Evolutionary conservation across 495 filamentous ascomycete genomes (phyloP).

Genomic region (Neurospora hispaniola): DNA sequence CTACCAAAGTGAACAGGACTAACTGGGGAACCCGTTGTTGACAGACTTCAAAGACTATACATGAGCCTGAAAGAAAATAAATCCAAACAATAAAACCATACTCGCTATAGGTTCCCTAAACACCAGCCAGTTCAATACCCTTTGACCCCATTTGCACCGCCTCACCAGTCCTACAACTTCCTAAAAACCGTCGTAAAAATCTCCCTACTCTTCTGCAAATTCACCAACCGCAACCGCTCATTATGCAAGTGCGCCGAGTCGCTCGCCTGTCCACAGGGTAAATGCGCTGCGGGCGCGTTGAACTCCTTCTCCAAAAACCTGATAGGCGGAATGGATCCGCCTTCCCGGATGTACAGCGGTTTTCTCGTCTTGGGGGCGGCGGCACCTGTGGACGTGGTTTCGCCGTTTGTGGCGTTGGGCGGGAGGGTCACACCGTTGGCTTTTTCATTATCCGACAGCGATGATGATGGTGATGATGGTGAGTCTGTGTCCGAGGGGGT

Average conservation of each 20-base stretch:
- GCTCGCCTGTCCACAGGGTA: constrained; percentile 92
- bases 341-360: constrained; percentile 89
- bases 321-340: constrained; percentile 87
- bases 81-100: not conserved
- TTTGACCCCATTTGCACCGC: not conserved
- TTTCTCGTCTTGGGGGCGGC: constrained; percentile 28
- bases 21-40: not conserved
- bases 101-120: not conserved
- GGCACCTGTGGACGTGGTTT: not conserved
- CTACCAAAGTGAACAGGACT: not conserved
- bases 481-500: not conserved
- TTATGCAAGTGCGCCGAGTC: constrained; percentile 93
- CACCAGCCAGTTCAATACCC: not conserved
- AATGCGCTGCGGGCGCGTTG: constrained; percentile 78
- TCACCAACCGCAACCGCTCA: constrained; percentile 75
- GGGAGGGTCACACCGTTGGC: constrained; percentile 2
- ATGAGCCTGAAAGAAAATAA: not conserved
- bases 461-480: not conserved
- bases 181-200: constrained; percentile 81
- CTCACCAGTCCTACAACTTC: constrained; percentile 14
- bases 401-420: constrained; percentile 9
- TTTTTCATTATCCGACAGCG: not conserved
- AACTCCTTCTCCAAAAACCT: constrained; percentile 94
- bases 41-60: not conserved
- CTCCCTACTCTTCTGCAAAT: constrained; percentile 82